Evolutionary conservation across 306 rosid genomes (phyloP).

Genomic region (Begonia peltatifolia): DNA sequence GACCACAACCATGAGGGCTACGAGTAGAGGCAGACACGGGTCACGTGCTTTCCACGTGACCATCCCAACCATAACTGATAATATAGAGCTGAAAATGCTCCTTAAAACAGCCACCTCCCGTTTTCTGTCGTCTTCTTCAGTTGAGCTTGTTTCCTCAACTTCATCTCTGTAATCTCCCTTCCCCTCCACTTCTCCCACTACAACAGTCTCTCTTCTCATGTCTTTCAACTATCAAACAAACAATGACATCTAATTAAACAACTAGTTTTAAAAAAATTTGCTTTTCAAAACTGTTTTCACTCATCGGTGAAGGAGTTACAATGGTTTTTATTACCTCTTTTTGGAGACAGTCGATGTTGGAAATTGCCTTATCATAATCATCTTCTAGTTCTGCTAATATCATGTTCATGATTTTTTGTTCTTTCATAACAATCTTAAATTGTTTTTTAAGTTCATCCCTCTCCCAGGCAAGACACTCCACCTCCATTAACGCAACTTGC

Average conservation of each 20-base stretch:
- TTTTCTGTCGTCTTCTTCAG: constrained; percentile 1
- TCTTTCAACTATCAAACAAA: constrained; percentile 33
- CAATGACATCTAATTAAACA: background rate
- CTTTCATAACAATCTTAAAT: constrained; percentile 36
- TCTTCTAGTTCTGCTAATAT: constrained; percentile 55
- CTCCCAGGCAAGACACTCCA: constrained; percentile 42
- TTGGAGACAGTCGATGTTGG: constrained; percentile 44
- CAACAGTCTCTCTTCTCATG: constrained; percentile 39
- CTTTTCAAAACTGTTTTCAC: no score
- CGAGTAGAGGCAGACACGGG: constrained; percentile 68
- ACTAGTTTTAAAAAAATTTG: no score
- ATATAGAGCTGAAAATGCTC: constrained; percentile 53
- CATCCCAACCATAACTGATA: constrained; percentile 57
- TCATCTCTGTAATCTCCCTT: constrained; percentile 19
- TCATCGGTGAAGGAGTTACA: no score
- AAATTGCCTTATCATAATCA: constrained; percentile 52
- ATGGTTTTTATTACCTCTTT: constrained; percentile 28
- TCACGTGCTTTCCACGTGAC: constrained; percentile 62
- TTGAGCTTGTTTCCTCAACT: constrained; percentile 13
- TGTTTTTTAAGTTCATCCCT: constrained; percentile 37
- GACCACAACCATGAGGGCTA: constrained; percentile 65
- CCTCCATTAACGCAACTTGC: constrained; percentile 30
- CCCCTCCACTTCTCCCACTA: constrained; percentile 39
- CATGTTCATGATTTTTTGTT: constrained; percentile 52
- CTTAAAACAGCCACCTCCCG: constrained; percentile 38